Base-by-base conservation (phyloP, 139 green algal species). In the Volvox africanus region DNA sequence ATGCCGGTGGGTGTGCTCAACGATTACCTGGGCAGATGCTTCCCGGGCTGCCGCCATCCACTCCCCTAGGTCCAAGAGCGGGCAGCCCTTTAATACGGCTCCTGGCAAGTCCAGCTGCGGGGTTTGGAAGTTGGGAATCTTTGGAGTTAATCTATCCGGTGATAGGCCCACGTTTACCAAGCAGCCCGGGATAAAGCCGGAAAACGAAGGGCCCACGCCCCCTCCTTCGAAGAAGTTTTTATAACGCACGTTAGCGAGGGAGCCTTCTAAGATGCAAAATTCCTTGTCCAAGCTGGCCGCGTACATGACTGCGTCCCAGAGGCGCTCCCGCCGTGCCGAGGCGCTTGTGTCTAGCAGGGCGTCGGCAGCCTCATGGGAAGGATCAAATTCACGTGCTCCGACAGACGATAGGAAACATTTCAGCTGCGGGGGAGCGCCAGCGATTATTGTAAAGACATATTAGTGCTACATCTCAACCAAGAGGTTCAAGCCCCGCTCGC, bases 331-430 rank as follows among this genome's bases (percentile, higher is more conserved):
- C 6, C 86, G 86, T 14, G 13, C 73, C 19, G 24, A 14, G 0
- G 86, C 86, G 1, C 86, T 75, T 2, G 30, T n/a, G 30, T 83
- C 73, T 9, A 90, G 69, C 71, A 83, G 55, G 14, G 30, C 73
- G 22, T 90, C 73, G 0, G 73, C 86, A 18, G 32, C 22, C 44
- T 62, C 73, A 6, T 76, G 73, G 26, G 73, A 77, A 17, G 30
- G 71, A 44, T 84, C 73, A 9, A 75, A 82, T 16, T 90, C 86
- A 20, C 44, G 30, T 1, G 82, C 30, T 9, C 86, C 86, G 14
- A 35, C 5, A 14, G 73, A 62, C 30, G 73, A 55, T 11, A 90
- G n/a, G 69, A 84, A 83, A 32, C 86, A 90, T 76, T 90, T 90
- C 11, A 90, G 30, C 86, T 90, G 85, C 69, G 36, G 71, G 18